Conservation (phyloP, 2,329 filamentous ascomycete genomes). For the Chaetomiaceae sp. region DNA sequence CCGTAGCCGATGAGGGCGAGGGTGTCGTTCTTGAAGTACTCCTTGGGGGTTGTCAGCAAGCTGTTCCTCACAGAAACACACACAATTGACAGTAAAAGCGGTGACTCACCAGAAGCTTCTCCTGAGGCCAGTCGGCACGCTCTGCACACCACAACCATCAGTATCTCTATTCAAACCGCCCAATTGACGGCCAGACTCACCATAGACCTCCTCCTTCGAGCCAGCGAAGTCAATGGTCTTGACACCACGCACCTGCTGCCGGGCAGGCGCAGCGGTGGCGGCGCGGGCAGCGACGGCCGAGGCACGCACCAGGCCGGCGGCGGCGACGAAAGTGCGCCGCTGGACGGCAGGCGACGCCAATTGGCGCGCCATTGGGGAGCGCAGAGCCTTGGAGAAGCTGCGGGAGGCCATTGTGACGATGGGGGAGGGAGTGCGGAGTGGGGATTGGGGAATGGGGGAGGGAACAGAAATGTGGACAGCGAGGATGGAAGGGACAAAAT, state of each 20-base stretch:
- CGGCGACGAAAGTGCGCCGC: constrained; percentile 60
- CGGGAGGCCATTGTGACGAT: constrained; percentile 68
- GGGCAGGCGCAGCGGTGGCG: constrained; percentile 38
- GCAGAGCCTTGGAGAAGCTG: constrained; percentile 65
- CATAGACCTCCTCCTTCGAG: constrained; percentile 89
- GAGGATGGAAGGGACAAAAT: neutral
- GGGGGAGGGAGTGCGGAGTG: constrained; percentile 25
- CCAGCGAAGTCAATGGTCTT: constrained; percentile 99
- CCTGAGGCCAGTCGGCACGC: constrained; percentile 95
- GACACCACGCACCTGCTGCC: constrained; percentile 73
- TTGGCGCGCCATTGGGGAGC: constrained; percentile 60
- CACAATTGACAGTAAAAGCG: neutral
- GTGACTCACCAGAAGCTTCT: constrained; percentile 86
- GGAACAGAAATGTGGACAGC: constrained; percentile 9
- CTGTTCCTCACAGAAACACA: neutral
- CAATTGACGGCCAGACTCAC: constrained; percentile 43
- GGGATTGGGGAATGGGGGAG: constrained; percentile 24
- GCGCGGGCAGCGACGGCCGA: constrained; percentile 49
- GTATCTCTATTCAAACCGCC: neutral
- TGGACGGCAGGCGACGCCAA: constrained; percentile 56
- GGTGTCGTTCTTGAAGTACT: constrained; percentile 99
- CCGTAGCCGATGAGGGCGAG: constrained; percentile 98
- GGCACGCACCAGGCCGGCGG: constrained; percentile 52
- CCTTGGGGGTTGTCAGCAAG: constrained; percentile 45
- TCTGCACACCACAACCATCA: constrained; percentile 49